Conservation (phyloP, 345 rosid species). For the Trapa incisa region DNA sequence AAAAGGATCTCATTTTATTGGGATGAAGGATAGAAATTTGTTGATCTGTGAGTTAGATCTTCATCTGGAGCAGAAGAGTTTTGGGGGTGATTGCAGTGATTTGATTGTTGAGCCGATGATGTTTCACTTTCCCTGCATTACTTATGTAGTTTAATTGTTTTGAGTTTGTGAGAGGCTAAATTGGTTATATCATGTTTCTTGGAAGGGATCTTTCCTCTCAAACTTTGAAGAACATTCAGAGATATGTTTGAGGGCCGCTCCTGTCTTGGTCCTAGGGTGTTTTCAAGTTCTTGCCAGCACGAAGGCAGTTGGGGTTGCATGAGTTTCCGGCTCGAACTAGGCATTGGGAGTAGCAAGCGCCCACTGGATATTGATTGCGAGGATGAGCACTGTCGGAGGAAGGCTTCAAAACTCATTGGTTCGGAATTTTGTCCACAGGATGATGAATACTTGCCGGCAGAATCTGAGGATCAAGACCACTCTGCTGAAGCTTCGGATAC, state of each 20-base stretch:
- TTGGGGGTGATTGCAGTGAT: not conserved
- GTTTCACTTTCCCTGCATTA: not conserved
- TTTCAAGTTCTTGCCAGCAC: constrained; percentile 51
- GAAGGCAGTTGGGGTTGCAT: constrained; percentile 55
- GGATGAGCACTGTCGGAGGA: constrained; percentile 20
- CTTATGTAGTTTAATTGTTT: not conserved
- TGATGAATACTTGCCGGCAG: constrained; percentile 1
- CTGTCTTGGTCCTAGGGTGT: constrained; percentile 47
- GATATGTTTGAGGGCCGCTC: constrained; percentile 64
- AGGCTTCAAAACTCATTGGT: constrained; percentile 12
- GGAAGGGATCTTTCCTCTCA: constrained; percentile 14
- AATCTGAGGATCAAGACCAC: constrained; percentile 13
- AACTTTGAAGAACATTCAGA: not conserved
- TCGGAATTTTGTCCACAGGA: not conserved
- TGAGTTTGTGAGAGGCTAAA: not conserved
- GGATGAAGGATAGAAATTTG: not conserved
- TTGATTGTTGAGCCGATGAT: not conserved
- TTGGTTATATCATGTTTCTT: not conserved
- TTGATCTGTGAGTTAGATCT: not conserved
- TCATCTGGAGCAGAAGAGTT: not conserved
- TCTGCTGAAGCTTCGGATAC: constrained; percentile 45
- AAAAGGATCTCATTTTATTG: not conserved
- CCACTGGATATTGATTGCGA: constrained; percentile 29
- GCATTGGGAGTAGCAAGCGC: constrained; percentile 33
- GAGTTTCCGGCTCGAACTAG: constrained; percentile 23